phyloP scores from a whole-genome alignment of 495 filamentous ascomycete genomes.

The Penicillium coprophilum region DNA sequence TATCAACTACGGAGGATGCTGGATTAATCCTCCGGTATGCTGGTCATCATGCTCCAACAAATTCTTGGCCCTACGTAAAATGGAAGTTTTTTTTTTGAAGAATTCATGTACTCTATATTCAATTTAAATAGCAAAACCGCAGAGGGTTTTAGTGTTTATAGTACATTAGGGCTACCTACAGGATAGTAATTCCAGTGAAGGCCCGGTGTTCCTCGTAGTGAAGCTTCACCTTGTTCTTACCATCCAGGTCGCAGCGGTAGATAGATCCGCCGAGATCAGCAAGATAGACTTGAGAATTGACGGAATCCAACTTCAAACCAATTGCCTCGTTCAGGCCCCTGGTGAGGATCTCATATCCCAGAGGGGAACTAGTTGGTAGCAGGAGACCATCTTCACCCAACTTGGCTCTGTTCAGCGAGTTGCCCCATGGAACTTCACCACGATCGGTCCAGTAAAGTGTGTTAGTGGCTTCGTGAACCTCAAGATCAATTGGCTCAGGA shows the following conservation, averaged over 20 bases:
- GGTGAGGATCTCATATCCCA: slow-evolving; percentile 29
- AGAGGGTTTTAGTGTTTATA: background rate
- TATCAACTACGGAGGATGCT: too few relatives aligned
- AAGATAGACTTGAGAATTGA: slow-evolving; percentile 40
- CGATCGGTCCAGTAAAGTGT: slow-evolving; percentile 56
- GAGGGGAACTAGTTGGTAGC: background rate
- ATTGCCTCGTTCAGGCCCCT: slow-evolving; percentile 50
- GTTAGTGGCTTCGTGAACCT: slow-evolving; percentile 38
- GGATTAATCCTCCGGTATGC: too few relatives aligned
- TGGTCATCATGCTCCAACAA: too few relatives aligned
- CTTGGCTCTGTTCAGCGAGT: slow-evolving; percentile 41
- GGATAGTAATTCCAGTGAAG: slow-evolving; percentile 31
- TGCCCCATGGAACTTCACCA: slow-evolving; percentile 50
- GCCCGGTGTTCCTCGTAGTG: slow-evolving; percentile 26
- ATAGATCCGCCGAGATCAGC: slow-evolving; percentile 50
- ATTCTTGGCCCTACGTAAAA: too few relatives aligned
- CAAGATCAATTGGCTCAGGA: slow-evolving; percentile 54
- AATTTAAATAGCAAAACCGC: background rate
- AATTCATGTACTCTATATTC: background rate
- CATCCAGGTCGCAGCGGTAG: slow-evolving; percentile 47
- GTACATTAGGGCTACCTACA: background rate
- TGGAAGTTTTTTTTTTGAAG: too few relatives aligned
- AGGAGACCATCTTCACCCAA: slow-evolving; percentile 24
- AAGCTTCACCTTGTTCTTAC: slow-evolving; percentile 31
- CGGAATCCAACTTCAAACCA: slow-evolving; percentile 47